These are phyloP conservation scores for Diaporthe helianthi DNA, from an alignment of 2,329 filamentous ascomycete genomes.

Conservation along the genomic window DNA sequence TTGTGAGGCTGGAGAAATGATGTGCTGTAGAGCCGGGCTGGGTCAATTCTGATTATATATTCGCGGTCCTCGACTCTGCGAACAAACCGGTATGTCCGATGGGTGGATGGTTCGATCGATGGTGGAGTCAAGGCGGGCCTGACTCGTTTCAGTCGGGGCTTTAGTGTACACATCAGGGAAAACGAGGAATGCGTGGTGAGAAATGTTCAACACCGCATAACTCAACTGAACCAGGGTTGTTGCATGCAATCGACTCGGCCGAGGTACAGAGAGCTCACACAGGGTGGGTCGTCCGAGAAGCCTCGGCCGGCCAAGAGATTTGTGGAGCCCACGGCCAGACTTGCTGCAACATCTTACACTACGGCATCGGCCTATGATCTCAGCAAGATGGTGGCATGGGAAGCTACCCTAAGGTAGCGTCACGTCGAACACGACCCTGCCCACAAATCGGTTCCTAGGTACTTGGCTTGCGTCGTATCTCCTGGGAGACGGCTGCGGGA, in stretches of 20 bases:
- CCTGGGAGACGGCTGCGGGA: neutral
- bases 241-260: neutral
- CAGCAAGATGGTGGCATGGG: neutral
- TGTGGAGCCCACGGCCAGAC: neutral
- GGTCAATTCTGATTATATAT: neutral
- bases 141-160: conserved; percentile 11
- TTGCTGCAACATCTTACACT: conserved; percentile 16
- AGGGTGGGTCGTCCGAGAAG: conserved; percentile 14
- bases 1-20: neutral
- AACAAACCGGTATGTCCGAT: neutral
- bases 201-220: neutral
- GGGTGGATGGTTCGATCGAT: neutral
- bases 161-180: neutral
- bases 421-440: neutral
- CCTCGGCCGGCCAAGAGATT: conserved; percentile 13
- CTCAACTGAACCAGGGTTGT: neutral
- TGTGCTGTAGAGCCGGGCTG: neutral
- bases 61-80: neutral
- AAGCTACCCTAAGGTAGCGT: neutral
- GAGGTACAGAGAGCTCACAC: conserved; percentile 11
- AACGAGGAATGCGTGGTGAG: neutral
- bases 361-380: neutral
- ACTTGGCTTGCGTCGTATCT: no score
- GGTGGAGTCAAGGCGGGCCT: conserved; percentile 8
- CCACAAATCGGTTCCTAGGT: neutral